Percentiles rank a stretch among this genome's conserved stretches.
These are phyloP conservation scores for Aspergillus amoenus DNA, from an alignment of 2,329 filamentous ascomycete species.

Conservation along the genomic window DNA sequence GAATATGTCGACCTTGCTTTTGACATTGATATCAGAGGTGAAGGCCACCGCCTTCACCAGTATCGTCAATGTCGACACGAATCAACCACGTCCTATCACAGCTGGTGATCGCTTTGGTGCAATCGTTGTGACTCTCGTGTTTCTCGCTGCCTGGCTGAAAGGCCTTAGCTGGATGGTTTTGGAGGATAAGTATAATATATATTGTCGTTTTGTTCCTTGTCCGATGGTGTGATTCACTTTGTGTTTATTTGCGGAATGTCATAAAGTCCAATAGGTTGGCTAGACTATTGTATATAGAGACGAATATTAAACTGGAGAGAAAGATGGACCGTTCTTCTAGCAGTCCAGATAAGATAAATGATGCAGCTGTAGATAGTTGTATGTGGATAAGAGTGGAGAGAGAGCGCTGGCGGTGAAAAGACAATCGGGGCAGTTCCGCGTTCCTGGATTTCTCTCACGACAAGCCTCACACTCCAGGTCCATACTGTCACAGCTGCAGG, in stretches of 20 bases:
- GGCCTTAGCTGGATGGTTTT: constrained; percentile 33
- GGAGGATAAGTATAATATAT: constrained; percentile 18
- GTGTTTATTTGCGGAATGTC: too few relatives aligned
- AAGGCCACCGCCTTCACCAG: too few relatives aligned
- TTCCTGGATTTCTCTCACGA: background rate
- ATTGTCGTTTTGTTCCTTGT: background rate
- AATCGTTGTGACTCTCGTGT: constrained; percentile 33
- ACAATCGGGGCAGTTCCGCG: background rate
- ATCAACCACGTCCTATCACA: constrained; percentile 25
- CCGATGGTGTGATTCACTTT: background rate
- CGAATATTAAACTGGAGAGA: too few relatives aligned
- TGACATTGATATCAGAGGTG: too few relatives aligned
- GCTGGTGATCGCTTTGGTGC: constrained; percentile 39
- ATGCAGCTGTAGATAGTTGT: background rate
- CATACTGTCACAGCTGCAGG: background rate
- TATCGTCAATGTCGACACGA: too few relatives aligned
- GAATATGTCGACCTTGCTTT: too few relatives aligned
- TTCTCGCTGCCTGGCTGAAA: constrained; percentile 27
- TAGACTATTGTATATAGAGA: too few relatives aligned
- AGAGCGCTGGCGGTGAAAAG: background rate
- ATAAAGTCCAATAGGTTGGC: too few relatives aligned
- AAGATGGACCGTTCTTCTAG: too few relatives aligned
- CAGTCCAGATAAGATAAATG: too few relatives aligned
- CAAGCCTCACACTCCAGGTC: background rate
- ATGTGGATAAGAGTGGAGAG: constrained; percentile 11